phyloP scores from a whole-genome alignment of 2,329 filamentous ascomycete genomes.

The Cladophialophora immunda region DNA sequence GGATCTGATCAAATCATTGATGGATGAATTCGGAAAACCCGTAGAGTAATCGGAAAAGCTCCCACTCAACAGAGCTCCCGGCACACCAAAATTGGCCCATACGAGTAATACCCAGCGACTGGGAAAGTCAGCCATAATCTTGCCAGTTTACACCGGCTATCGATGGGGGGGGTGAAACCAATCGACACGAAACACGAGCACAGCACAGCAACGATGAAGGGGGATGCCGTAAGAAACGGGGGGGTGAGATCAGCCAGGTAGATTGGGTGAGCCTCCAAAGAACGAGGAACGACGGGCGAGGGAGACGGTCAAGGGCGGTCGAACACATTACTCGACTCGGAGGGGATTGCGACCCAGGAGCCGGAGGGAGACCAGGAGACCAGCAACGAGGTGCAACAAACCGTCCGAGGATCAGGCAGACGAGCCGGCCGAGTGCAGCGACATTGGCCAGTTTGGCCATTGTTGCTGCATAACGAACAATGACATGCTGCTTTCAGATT shows the following conservation, averaged over 20 bases:
- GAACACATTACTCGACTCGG: constrained; percentile 17
- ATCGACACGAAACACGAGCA: constrained; percentile 18
- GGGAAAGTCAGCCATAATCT: constrained; percentile 1
- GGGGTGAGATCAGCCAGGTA: constrained; percentile 17
- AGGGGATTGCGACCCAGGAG: constrained; percentile 15
- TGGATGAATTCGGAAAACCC: not conserved
- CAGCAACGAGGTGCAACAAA: constrained; percentile 18
- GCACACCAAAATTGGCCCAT: not conserved
- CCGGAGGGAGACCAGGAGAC: not conserved
- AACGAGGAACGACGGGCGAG: constrained; percentile 1
- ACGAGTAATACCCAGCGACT: no score
- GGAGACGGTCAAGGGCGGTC: not conserved
- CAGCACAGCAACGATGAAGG: not conserved
- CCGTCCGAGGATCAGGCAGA: constrained; percentile 28
- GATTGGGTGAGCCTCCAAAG: not conserved
- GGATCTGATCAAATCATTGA: not conserved
- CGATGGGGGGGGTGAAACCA: not conserved
- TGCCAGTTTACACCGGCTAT: not conserved
- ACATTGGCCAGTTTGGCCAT: not conserved
- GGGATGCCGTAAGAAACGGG: constrained; percentile 27
- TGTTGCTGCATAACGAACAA: constrained; percentile 2
- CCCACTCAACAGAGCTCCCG: no score
- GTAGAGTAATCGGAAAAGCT: not conserved
- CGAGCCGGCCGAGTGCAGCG: constrained; percentile 4
- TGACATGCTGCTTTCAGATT: constrained; percentile 11